Evolutionary conservation across 2,329 filamentous ascomycete species (phyloP).

Genomic region (Diaporthe aspalathi): DNA sequence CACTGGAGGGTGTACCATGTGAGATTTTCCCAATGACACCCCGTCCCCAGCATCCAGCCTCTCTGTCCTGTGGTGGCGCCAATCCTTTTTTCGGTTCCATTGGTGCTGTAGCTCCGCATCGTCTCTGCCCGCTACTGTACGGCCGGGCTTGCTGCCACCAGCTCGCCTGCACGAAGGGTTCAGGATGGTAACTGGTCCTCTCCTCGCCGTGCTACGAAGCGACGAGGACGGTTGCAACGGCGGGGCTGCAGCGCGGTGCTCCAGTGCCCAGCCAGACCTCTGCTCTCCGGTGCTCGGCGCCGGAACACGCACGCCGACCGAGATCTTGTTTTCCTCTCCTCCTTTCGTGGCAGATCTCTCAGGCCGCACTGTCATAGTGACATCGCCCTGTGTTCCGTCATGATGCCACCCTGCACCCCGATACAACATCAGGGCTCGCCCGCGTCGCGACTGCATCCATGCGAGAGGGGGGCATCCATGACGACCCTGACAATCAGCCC

Average conservation of each 20-base stretch:
- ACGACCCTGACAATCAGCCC: background rate
- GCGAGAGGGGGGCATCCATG: background rate
- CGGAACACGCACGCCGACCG: background rate
- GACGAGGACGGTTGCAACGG: background rate
- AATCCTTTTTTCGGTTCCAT: conserved; percentile 10
- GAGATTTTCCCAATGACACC: background rate
- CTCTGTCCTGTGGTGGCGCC: background rate
- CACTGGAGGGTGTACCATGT: conserved; percentile 1
- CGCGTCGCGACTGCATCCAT: background rate
- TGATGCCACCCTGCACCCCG: too few relatives aligned
- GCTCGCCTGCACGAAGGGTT: conserved; percentile 33
- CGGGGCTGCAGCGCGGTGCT: background rate
- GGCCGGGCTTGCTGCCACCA: background rate
- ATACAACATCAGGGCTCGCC: background rate
- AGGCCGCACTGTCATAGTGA: background rate
- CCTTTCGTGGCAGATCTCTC: background rate
- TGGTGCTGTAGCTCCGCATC: conserved; percentile 18
- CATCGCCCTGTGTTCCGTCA: background rate
- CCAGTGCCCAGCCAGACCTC: background rate
- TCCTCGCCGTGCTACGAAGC: background rate
- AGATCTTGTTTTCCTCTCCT: background rate
- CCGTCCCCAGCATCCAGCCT: background rate
- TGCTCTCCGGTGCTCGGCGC: background rate
- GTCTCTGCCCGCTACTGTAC: conserved; percentile 4
- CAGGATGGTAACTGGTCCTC: background rate